phyloP scores from a whole-genome alignment of 225 moss, liverwort and hornwort species.

The Rhytidiadelphus loreus region DNA sequence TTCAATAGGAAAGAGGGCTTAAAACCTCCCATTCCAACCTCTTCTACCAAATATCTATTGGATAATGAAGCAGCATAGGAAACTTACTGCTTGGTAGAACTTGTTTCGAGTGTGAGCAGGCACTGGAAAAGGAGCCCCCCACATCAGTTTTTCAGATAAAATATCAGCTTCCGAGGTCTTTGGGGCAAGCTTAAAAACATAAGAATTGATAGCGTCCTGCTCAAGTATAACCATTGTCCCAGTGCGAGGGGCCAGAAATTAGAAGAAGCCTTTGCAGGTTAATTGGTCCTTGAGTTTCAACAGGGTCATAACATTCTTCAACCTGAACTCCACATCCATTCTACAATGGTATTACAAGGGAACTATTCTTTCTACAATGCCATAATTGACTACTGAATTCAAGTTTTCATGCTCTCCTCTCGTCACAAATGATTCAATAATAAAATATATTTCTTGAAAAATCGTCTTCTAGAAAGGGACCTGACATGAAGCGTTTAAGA shows the following conservation, averaged over 20 bases:
- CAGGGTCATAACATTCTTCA: not conserved
- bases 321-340: not conserved
- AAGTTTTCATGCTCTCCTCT: not conserved
- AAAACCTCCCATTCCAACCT: not conserved
- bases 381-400: not conserved
- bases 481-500: not conserved
- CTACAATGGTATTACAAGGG: not conserved
- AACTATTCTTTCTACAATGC: not conserved
- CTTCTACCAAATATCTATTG: not conserved
- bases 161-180: slow-evolving; percentile 20
- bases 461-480: not conserved
- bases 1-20: not conserved
- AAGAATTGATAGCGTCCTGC: slow-evolving; percentile 87
- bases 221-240: not conserved
- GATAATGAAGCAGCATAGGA: not conserved
- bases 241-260: not conserved
- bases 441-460: not conserved
- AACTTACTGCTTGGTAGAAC: slow-evolving; percentile 76
- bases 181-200: slow-evolving; percentile 62
- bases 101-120: slow-evolving; percentile 59
- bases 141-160: slow-evolving; percentile 40
- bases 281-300: not conserved
- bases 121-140: slow-evolving; percentile 92
- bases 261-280: not conserved
- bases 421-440: not conserved